Conservation (phyloP, 2,329 filamentous ascomycete genomes). For the Cordyceps cateniannulata region DNA sequence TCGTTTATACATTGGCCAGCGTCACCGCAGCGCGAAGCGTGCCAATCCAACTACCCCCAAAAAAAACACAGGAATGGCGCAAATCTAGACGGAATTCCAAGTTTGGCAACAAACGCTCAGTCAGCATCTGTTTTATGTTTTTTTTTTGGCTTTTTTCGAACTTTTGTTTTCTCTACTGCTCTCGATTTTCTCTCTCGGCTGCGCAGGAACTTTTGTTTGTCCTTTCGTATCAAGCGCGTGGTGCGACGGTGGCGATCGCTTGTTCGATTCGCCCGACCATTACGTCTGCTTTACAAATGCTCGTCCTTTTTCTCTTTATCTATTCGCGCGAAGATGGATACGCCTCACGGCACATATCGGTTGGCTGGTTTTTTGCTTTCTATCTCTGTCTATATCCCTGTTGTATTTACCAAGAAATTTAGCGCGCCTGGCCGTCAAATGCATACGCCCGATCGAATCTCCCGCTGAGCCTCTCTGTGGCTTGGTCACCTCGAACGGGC, state of each 20-base stretch:
- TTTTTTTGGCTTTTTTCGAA: conserved; percentile 5
- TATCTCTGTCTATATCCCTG: conserved; percentile 8
- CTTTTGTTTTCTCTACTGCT: conserved; percentile 4
- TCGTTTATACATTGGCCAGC: background rate
- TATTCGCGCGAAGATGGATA: conserved; percentile 28
- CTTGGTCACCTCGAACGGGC: background rate
- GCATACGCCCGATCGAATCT: background rate
- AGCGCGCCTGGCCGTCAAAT: background rate
- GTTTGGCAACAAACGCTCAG: conserved; percentile 27
- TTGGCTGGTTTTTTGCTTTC: conserved; percentile 9
- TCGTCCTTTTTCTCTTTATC: conserved; percentile 13
- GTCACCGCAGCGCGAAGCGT: background rate
- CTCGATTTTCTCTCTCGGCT: conserved; percentile 6
- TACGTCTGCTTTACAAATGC: background rate
- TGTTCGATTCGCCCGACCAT: background rate
- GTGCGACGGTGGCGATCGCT: background rate
- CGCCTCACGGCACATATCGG: conserved; percentile 30
- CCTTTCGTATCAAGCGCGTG: conserved; percentile 12
- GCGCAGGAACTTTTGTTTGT: conserved; percentile 14
- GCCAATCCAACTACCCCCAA: background rate
- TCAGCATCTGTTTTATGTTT: conserved; percentile 11
- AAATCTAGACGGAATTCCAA: conserved; percentile 16
- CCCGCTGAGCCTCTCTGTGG: background rate
- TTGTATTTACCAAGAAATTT: background rate
- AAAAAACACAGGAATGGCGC: conserved; percentile 3